Percentiles rank a stretch among this genome's conserved stretches.
Evolutionary conservation across 352 stramenopile genomes (phyloP).

Genomic region (Peronospora belbahrii): DNA sequence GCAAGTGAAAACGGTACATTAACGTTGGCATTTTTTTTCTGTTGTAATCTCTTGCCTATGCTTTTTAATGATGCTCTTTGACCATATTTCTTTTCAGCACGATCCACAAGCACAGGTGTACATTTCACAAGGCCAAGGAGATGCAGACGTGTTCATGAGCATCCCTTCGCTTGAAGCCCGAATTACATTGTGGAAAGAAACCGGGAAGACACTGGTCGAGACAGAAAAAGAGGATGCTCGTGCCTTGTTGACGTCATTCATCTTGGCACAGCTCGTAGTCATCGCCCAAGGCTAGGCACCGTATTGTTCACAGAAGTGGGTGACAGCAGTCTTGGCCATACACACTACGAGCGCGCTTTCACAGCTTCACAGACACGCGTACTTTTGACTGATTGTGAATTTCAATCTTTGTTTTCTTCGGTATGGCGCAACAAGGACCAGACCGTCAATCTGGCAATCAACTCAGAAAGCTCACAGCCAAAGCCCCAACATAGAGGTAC

Average conservation of each 20-base stretch:
- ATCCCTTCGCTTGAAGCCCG: conserved; percentile 68
- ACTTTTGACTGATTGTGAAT: no score
- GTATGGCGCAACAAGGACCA: no score
- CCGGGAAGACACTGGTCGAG: conserved; percentile 69
- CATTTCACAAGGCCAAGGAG: conserved; percentile 69
- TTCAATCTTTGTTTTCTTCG: no score
- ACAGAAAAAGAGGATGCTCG: conserved; percentile 67
- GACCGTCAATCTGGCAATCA: no score
- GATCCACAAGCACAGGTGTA: conserved; percentile 63
- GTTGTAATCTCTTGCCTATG: no score
- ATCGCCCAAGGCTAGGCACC: conserved; percentile 25
- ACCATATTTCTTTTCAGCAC: conserved; percentile 35
- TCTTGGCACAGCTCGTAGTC: conserved; percentile 45
- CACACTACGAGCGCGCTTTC: no score
- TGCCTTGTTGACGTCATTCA: conserved; percentile 47
- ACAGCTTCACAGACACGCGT: no score
- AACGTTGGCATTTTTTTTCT: not conserved
- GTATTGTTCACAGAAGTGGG: no score
- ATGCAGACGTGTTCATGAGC: conserved; percentile 75
- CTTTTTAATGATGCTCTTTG: no score
- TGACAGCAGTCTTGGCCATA: no score
- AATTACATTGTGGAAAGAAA: conserved; percentile 72
- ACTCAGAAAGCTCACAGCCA: no score
- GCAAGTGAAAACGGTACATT: conserved; percentile 62
- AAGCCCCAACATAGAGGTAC: no score